Percentiles rank a stretch among this genome's conserved stretches.
Conservation (phyloP, 1,284 basidiomycete species). For the Lentinula novae-zelandiae region DNA sequence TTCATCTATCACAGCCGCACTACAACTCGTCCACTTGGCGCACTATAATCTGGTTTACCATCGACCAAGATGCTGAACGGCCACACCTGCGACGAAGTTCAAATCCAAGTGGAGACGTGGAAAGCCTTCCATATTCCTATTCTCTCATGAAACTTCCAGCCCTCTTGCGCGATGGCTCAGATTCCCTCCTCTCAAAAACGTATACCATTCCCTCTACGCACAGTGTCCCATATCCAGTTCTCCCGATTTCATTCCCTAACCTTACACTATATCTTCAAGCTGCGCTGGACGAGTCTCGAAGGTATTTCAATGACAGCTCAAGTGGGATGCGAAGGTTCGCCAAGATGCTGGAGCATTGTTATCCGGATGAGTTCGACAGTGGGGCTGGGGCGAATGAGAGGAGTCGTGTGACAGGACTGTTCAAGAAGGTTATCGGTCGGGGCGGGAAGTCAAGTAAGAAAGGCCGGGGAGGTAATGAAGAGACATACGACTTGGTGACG, state of each 20-base stretch:
- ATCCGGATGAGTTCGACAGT: constrained; percentile 46
- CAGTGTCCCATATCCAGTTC: constrained; percentile 56
- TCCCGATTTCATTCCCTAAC: constrained; percentile 71
- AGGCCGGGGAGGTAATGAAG: constrained; percentile 56
- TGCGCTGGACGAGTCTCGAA: constrained; percentile 63
- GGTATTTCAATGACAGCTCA: constrained; percentile 51
- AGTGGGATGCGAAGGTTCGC: constrained; percentile 62
- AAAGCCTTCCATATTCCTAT: constrained; percentile 67
- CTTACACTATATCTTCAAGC: constrained; percentile 71
- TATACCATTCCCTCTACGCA: constrained; percentile 64
- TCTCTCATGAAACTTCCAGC: constrained; percentile 52
- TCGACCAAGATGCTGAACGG: constrained; percentile 59
- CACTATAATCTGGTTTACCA: constrained; percentile 69
- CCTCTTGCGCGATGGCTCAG: constrained; percentile 58
- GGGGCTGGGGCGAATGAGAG: constrained; percentile 26
- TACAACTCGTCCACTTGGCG: constrained; percentile 60
- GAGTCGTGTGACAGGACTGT: constrained; percentile 42
- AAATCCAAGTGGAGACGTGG: constrained; percentile 56
- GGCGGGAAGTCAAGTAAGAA: constrained; percentile 38
- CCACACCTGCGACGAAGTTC: constrained; percentile 35
- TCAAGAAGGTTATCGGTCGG: constrained; percentile 60
- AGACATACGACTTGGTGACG: constrained; percentile 74
- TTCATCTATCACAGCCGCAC: constrained; percentile 41
- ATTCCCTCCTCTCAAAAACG: constrained; percentile 59
- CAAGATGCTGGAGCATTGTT: constrained; percentile 59